Evolutionary conservation across 176 grass and related monocot species (phyloP), one percentile per base, ranked within the genome.

Genomic region (Eremochloa ophiuroides): DNA sequence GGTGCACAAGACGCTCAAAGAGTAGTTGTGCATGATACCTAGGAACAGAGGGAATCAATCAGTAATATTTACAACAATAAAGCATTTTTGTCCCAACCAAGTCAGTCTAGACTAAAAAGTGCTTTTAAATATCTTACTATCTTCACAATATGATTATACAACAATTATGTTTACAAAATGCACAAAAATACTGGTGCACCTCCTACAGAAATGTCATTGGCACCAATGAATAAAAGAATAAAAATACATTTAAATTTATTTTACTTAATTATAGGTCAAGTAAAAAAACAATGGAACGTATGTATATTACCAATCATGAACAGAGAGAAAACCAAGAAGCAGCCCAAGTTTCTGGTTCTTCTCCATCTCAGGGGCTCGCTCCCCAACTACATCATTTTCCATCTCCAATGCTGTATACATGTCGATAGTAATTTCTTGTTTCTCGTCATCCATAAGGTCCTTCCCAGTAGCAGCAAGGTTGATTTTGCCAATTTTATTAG

Each of bases 331-430:
- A 85, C 97, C 97, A 84, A 95, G 84, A 78, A 99, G 93, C 59
- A 99, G 90, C 65, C 97, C 93, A 82, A 99, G 97, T 89, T 99
- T 99, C 73, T 99, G 97, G 76, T 99, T 99, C 78, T 91, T 99
- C 63, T 87, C 86, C 62, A 95, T 74, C 87, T 99, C 97, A 86
- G 82, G 74, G 28, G 82, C 89, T 75, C 93, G 79, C 84, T 99
- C 93, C 47, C 62, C 78, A 88, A 99, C 77, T 69, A 90, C 86
- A 88, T 91, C 91, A 69, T 79, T 89, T 83, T 99, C 97, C 93
- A 93, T 91, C 85, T 99, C 97, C 72, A 94, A 86, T 47, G 89
- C 85, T 58, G 97, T 91, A 85, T 87, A 90, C 17, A 99, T 84
- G 84, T 99, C 93, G 0, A 96, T 94, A 41, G 88, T 95, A 28